phyloP scores from a whole-genome alignment of 169 alveolate species.

The Eimeria brunetti region DNA sequence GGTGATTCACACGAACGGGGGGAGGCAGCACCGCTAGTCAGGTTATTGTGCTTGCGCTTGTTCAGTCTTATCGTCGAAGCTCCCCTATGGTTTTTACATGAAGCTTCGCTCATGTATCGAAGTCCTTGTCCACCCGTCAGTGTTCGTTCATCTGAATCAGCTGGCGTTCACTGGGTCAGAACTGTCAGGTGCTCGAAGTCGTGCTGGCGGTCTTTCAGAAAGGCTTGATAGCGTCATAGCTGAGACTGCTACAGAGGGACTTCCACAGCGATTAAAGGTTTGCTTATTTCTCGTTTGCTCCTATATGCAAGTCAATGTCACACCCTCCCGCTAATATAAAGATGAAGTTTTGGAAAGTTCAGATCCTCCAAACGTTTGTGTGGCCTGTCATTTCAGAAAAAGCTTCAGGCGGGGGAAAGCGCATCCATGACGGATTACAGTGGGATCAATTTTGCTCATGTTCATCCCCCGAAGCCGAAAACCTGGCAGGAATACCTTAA shows the following conservation, averaged over 20 bases:
- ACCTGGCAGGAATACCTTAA: conserved; percentile 62
- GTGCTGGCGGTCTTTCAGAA: conserved; percentile 62
- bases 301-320: not conserved
- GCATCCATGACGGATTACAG: conserved; percentile 1
- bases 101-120: conserved; percentile 14
- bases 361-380: not conserved
- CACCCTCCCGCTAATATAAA: not conserved
- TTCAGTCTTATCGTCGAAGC: conserved; percentile 48
- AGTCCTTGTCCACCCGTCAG: conserved; percentile 37
- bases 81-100: conserved; percentile 11
- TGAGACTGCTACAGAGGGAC: conserved; percentile 43
- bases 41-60: not conserved
- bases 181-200: conserved; percentile 44
- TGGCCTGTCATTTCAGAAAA: conserved; percentile 12
- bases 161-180: conserved; percentile 51
- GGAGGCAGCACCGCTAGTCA: not conserved
- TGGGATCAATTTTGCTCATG: conserved; percentile 38
- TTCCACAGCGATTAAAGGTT: conserved; percentile 66
- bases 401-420: conserved; percentile 8
- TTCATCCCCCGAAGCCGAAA: conserved; percentile 28
- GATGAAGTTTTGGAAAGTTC: not conserved
- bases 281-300: not conserved
- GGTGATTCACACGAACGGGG: not conserved
- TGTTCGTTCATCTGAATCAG: conserved; percentile 53
- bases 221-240: conserved; percentile 37